Evolutionary conservation across 495 filamentous ascomycete species (phyloP).

Genomic region (Penicillium manginii): DNA sequence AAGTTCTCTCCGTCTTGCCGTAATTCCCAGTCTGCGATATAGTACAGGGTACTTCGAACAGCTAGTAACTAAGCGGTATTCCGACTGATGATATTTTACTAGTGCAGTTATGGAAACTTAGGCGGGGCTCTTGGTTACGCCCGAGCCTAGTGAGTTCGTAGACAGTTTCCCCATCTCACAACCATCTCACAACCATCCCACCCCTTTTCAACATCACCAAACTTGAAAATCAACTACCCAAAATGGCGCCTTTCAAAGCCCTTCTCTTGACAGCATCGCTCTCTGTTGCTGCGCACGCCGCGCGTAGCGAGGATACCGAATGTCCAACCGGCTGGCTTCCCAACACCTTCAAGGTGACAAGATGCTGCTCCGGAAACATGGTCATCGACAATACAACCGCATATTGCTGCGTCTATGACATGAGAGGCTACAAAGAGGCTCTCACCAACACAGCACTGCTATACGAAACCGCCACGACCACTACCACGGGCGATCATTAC

Average conservation of each 20-base stretch:
- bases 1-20: too few species aligned
- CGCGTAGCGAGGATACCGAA: background rate
- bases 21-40: background rate
- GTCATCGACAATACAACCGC: slow-evolving; percentile 1
- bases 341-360: slow-evolving; percentile 1
- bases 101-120: background rate
- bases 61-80: background rate
- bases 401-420: slow-evolving; percentile 23
- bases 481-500: background rate
- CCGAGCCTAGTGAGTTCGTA: background rate
- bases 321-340: slow-evolving; percentile 17
- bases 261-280: slow-evolving; percentile 8
- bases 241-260: slow-evolving; percentile 14
- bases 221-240: slow-evolving; percentile 3
- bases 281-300: background rate
- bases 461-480: slow-evolving; percentile 8
- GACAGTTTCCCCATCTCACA: background rate
- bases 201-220: background rate
- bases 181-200: too few species aligned
- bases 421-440: slow-evolving; percentile 1
- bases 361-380: slow-evolving; percentile 24
- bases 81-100: background rate
- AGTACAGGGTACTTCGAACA: background rate
- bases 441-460: background rate
- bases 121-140: background rate